Evolutionary conservation across 495 filamentous ascomycete species (phyloP).

Genomic region (Daldinia decipiens): DNA sequence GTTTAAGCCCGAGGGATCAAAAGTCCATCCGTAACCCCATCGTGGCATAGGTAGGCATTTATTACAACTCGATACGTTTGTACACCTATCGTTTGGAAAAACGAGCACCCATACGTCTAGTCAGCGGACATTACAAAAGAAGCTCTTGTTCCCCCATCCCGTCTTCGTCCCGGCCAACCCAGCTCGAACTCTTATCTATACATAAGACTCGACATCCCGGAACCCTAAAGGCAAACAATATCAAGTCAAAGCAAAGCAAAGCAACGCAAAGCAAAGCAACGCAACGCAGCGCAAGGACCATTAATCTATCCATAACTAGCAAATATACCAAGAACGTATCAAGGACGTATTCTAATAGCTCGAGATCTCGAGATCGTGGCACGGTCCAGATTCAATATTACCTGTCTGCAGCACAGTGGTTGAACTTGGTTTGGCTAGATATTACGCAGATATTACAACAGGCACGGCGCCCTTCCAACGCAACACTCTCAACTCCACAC

Average conservation of each 20-base stretch:
- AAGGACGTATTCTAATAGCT: slow-evolving; percentile 33
- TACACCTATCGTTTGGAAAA: slow-evolving; percentile 24
- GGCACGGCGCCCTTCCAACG: slow-evolving; percentile 37
- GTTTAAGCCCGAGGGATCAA: slow-evolving; percentile 45
- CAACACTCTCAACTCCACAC: slow-evolving; percentile 41
- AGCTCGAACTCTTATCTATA: slow-evolving; percentile 11
- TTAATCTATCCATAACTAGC: slow-evolving; percentile 2
- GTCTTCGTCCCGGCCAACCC: slow-evolving; percentile 8
- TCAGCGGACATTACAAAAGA: slow-evolving; percentile 49
- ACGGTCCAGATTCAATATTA: slow-evolving; percentile 37
- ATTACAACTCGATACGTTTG: slow-evolving; percentile 36
- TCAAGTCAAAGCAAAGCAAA: background rate
- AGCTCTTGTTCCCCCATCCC: slow-evolving; percentile 33
- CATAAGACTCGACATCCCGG: background rate
- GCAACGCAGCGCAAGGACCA: background rate
- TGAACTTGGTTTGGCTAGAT: slow-evolving; percentile 19
- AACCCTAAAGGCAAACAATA: background rate
- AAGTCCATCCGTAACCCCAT: slow-evolving; percentile 43
- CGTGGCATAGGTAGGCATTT: slow-evolving; percentile 13
- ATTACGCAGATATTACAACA: slow-evolving; percentile 42
- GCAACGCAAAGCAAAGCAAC: slow-evolving; percentile 1
- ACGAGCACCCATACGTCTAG: slow-evolving; percentile 36
- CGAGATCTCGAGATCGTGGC: slow-evolving; percentile 37
- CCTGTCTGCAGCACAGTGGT: slow-evolving; percentile 8
- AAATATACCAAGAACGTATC: slow-evolving; percentile 23